These are phyloP conservation scores for Colletotrichum noveboracense DNA, from an alignment of 2,329 filamentous ascomycete species.

Conservation along the genomic window DNA sequence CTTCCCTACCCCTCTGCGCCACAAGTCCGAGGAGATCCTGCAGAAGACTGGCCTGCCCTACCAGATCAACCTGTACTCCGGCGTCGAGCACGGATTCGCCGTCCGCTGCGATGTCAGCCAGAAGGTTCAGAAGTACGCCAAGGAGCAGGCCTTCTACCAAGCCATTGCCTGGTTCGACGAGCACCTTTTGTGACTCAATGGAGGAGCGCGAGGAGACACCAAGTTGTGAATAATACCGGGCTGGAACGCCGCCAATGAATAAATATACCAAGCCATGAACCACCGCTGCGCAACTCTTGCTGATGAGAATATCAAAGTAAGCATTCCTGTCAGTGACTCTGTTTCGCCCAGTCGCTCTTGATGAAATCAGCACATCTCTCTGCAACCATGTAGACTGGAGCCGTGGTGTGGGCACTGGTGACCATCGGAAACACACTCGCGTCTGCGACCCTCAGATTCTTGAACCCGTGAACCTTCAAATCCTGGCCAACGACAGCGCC, in stretches of 20 bases:
- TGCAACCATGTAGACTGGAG: conserved; percentile 33
- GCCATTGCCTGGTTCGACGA: conserved; percentile 79
- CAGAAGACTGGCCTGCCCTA: conserved; percentile 63
- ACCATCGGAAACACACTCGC: conserved; percentile 34
- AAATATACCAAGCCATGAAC: not conserved
- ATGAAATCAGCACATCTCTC: conserved; percentile 36
- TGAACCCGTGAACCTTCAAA: conserved; percentile 21
- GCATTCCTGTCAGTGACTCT: not conserved
- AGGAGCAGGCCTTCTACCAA: conserved; percentile 83
- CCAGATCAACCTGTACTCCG: conserved; percentile 79
- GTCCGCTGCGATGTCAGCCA: conserved; percentile 69
- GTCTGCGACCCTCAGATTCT: conserved; percentile 25
- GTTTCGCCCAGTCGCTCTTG: conserved; percentile 21
- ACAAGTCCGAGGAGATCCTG: conserved; percentile 69
- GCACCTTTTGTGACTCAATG: conserved; percentile 46
- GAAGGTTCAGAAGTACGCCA: conserved; percentile 68
- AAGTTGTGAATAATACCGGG: not conserved
- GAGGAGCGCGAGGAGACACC: not conserved
- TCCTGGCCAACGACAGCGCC: conserved; percentile 20
- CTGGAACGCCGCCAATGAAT: not conserved
- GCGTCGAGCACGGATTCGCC: conserved; percentile 76
- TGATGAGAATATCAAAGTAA: not conserved
- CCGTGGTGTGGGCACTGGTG: conserved; percentile 33
- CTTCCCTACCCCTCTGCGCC: conserved; percentile 68
- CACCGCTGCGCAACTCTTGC: not conserved